A percentile compares a stretch with the other conserved stretches of the same genome.
Conservation (phyloP, 1,284 basidiomycete genomes). For the Trichosporon sp. region DNA sequence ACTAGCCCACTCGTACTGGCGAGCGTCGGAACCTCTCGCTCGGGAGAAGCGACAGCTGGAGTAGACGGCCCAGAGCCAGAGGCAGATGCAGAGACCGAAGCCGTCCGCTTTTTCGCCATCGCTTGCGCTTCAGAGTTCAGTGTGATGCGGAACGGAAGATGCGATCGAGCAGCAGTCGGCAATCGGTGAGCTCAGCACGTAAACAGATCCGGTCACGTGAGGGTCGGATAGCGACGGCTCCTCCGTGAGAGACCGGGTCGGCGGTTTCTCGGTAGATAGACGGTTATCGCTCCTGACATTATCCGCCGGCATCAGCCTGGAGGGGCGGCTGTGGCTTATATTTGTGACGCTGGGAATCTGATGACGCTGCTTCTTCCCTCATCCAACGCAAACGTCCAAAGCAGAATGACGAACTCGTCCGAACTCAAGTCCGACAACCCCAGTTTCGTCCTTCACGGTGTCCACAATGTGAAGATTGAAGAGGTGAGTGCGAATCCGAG, state of each 20-base stretch:
- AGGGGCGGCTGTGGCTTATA: not conserved
- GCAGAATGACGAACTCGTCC: not conserved
- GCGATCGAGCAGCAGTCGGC: not conserved
- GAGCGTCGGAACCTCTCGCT: not conserved
- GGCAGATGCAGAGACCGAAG: not conserved
- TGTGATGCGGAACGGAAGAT: not conserved
- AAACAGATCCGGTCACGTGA: not conserved
- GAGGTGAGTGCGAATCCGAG: constrained; percentile 43
- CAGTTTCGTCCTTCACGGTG: constrained; percentile 45
- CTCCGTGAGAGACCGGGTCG: not conserved
- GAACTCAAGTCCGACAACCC: constrained; percentile 40
- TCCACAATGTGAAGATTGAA: constrained; percentile 44
- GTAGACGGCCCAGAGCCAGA: not conserved
- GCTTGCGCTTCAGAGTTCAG: not conserved
- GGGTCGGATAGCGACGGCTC: no score
- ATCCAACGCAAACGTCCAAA: not conserved
- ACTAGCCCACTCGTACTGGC: not conserved
- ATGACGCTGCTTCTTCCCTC: not conserved
- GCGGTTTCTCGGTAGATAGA: not conserved
- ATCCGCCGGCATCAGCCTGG: not conserved
- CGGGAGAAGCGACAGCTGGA: not conserved
- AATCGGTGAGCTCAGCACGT: not conserved
- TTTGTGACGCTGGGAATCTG: not conserved
- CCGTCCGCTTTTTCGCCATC: not conserved
- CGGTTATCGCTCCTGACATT: not conserved